Evolutionary conservation across 192 early-diverging fungal genomes (phyloP), one percentile per base, ranked within the genome.

Genomic region (Backusella luteola): DNA sequence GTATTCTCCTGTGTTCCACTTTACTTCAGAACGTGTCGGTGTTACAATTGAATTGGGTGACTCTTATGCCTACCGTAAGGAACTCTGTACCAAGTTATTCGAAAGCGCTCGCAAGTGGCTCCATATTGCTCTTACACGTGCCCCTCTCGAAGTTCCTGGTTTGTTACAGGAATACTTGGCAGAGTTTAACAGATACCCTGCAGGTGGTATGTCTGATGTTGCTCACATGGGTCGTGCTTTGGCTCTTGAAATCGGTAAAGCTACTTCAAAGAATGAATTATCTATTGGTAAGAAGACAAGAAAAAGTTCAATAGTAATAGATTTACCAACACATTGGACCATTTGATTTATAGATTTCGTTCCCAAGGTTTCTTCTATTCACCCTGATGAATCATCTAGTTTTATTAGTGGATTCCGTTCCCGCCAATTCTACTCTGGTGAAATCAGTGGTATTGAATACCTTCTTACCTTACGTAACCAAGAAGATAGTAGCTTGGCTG

Each of bases 1-100:
- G 84, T 94, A 92, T 79, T 92, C 85, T 35, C 91, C 93, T 15
- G 83, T 86, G 9, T 95, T 91, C 79, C 87, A 86, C 68, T 94
- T 92, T 72, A 89, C 88, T 0, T 93, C 92, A 15, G 41, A 63
- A 26, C 85, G 87, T 38, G 82, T 93, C 29, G 85, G 83, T 23
- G 85, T 93, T 14, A 91, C 90, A 14, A 81, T 95, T 63, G 87
- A 91, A 73, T 77, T 95, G 35, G 88, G 90, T 8, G 94, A 95
- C 80, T 90, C 91, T 3, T 90, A 91, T 71, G 69, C 83, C 32
- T 93, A 95, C 75, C 93, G 93, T 59, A 87, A 90, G 76, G 86
- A 90, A 26, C 74, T 95, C 42, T 88, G 89, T 44, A 80, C 86
- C 19, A 84, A 80, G 41, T 86, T 93, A 36, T 87, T 86, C 0